phyloP scores from a whole-genome alignment of 495 filamentous ascomycete species.

The Ascobolus immersus region DNA sequence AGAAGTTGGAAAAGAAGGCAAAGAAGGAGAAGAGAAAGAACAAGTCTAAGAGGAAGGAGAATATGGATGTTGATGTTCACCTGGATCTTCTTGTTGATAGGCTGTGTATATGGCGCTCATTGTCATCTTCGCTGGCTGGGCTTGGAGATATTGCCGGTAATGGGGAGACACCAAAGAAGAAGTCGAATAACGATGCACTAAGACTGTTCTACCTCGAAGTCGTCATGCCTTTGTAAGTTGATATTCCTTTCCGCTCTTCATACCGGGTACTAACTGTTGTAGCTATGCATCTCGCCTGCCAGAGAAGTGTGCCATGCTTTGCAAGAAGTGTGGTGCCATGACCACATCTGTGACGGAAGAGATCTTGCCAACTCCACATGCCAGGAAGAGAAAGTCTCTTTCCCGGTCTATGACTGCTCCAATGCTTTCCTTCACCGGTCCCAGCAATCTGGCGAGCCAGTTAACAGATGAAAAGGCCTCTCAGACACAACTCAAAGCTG shows the following conservation, averaged over 20 bases:
- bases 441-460: constrained; percentile 5
- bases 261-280: constrained; percentile 9
- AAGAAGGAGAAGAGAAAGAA: constrained; percentile 16
- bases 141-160: constrained; percentile 26
- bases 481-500: constrained; percentile 9
- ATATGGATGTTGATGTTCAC: constrained; percentile 32
- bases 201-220: constrained; percentile 77
- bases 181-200: constrained; percentile 29
- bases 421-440: constrained; percentile 12
- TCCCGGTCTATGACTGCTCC: constrained; percentile 10
- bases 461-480: constrained; percentile 5
- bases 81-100: constrained; percentile 73
- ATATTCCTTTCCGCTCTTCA: constrained; percentile 1
- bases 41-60: constrained; percentile 22
- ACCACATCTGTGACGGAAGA: constrained; percentile 30
- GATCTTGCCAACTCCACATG: constrained; percentile 36
- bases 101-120: constrained; percentile 91
- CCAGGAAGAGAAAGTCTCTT: constrained; percentile 16
- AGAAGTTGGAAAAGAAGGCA: constrained; percentile 10
- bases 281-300: constrained; percentile 65
- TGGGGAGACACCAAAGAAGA: constrained; percentile 24
- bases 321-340: constrained; percentile 69
- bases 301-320: constrained; percentile 50
- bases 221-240: constrained; percentile 61
- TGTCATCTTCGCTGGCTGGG: too few relatives aligned